Percentiles rank a stretch among this genome's conserved stretches.
Conservation (phyloP, 2,329 filamentous ascomycete species). For the Fusarium nematophilum region DNA sequence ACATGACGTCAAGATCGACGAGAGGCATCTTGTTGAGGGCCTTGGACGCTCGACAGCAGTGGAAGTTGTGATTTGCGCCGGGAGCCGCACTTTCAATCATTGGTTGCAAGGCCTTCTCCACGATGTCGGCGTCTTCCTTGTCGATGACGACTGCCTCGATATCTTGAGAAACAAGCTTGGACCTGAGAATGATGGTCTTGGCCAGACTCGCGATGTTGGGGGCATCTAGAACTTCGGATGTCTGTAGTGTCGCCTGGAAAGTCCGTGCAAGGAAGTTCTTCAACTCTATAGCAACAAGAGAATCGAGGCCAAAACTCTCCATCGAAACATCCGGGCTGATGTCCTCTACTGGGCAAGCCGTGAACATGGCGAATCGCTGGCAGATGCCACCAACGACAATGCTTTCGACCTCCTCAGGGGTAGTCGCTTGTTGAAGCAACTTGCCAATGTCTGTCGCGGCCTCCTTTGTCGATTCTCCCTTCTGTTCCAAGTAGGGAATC, state of each 20-base stretch:
- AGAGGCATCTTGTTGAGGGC: constrained; percentile 20
- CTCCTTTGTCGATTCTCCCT: constrained; percentile 10
- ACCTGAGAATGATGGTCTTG: constrained; percentile 19
- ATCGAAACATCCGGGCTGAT: constrained; percentile 23
- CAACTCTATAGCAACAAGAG: constrained; percentile 30
- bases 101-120: neutral
- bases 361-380: constrained; percentile 27
- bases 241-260: constrained; percentile 26
- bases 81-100: neutral
- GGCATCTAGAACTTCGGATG: constrained; percentile 23
- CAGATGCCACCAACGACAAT: constrained; percentile 18
- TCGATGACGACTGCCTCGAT: neutral
- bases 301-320: constrained; percentile 27
- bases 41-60: constrained; percentile 21
- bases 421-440: constrained; percentile 20
- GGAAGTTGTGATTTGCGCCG: constrained; percentile 16
- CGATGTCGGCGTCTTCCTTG: constrained; percentile 2
- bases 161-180: constrained; percentile 14
- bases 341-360: constrained; percentile 18
- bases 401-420: constrained; percentile 7
- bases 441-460: constrained; percentile 14
- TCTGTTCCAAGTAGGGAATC: constrained; percentile 8
- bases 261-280: constrained; percentile 28
- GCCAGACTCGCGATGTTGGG: constrained; percentile 19
- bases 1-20: constrained; percentile 18